A percentile compares a stretch with the other conserved stretches of the same genome.
phyloP scores from a whole-genome alignment of 192 early-diverging fungal species.

The Coemansia furcata region DNA sequence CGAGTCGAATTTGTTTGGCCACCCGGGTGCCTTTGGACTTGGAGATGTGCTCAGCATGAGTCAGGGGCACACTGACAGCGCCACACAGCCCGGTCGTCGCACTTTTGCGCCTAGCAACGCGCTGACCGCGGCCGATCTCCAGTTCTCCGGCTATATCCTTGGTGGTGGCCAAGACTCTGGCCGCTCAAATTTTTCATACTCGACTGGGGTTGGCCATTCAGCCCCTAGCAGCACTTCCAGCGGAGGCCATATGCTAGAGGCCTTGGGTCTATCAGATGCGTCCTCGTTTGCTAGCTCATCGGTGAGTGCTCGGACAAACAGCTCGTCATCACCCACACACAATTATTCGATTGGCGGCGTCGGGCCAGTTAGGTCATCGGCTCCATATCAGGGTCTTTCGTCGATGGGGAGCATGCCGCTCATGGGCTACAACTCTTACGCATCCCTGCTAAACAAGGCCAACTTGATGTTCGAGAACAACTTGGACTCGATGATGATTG shows the following conservation, averaged over 20 bases:
- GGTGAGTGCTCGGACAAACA: conserved; percentile 6
- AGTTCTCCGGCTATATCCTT: conserved; percentile 45
- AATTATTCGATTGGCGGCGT: background rate
- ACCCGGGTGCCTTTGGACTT: conserved; percentile 5
- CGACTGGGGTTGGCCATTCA: background rate
- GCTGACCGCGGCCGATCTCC: conserved; percentile 34
- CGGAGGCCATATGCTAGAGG: background rate
- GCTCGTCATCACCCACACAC: conserved; percentile 3
- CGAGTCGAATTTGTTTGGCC: background rate
- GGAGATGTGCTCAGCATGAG: conserved; percentile 10
- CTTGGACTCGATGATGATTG: conserved; percentile 64
- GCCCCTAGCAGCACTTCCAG: background rate
- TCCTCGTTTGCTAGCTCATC: background rate
- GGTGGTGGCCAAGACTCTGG: conserved; percentile 12
- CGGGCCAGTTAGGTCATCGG: conserved; percentile 5
- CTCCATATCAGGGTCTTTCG: conserved; percentile 20
- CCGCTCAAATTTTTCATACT: conserved; percentile 1
- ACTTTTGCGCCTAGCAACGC: conserved; percentile 14
- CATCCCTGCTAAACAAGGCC: conserved; percentile 69
- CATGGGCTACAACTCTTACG: conserved; percentile 55
- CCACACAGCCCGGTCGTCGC: conserved; percentile 8
- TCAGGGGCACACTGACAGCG: background rate
- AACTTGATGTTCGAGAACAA: conserved; percentile 68
- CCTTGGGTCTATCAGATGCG: background rate
- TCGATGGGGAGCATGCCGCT: conserved; percentile 22